Evolutionary conservation across 768 basidiomycete genomes (phyloP).

Genomic region (Galerina marginata): DNA sequence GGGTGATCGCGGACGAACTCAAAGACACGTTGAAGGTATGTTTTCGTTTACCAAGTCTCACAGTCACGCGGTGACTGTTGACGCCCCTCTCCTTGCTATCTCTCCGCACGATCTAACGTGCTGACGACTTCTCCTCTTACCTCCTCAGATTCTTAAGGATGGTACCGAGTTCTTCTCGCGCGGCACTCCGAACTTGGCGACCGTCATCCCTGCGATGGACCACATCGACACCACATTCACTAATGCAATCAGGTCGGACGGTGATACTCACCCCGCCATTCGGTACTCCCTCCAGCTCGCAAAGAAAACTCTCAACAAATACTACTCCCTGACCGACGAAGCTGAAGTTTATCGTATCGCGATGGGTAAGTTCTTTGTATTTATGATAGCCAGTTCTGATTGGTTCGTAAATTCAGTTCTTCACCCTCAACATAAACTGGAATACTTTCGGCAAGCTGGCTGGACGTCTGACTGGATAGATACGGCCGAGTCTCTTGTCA

Average conservation of each 20-base stretch:
- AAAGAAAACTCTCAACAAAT: constrained; percentile 32
- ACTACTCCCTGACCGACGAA: constrained; percentile 33
- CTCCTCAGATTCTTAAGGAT: too few relatives aligned
- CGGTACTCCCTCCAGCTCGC: constrained; percentile 21
- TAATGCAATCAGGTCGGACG: not conserved
- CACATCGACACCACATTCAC: constrained; percentile 13
- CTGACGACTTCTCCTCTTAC: too few relatives aligned
- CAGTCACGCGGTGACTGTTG: not conserved
- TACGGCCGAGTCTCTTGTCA: not conserved
- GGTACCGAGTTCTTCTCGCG: too few relatives aligned
- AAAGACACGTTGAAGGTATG: constrained; percentile 13
- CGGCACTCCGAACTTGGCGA: too few relatives aligned
- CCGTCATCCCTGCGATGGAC: constrained; percentile 15
- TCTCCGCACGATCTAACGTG: too few relatives aligned
- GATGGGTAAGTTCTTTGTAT: constrained; percentile 33
- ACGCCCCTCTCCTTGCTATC: too few relatives aligned
- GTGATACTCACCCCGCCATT: constrained; percentile 17
- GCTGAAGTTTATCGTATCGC: constrained; percentile 38
- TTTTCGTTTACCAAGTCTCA: not conserved
- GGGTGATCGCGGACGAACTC: constrained; percentile 34
- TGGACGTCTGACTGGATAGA: too few relatives aligned
- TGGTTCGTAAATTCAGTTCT: not conserved
- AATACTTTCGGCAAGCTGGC: too few relatives aligned
- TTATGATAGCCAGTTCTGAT: not conserved
- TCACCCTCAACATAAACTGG: not conserved